These are phyloP conservation scores for Dendrobium huoshanense DNA, from an alignment of 106 monocot species.

Conservation along the genomic window DNA sequence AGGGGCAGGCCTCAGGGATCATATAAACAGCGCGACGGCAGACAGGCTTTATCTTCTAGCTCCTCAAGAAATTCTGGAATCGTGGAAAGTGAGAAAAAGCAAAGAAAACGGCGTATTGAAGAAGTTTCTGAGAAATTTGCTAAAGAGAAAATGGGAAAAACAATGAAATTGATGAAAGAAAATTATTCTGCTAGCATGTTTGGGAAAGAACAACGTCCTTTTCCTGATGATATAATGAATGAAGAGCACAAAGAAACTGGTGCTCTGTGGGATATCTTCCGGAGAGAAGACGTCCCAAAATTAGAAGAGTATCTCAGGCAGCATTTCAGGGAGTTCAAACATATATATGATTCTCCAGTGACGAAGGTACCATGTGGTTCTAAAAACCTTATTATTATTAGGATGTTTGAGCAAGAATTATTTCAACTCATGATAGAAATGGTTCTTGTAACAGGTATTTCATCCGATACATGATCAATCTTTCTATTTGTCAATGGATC, in stretches of 20 bases:
- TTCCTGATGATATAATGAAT: neutral
- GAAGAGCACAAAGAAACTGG: conserved; percentile 18
- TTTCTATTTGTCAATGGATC: conserved; percentile 63
- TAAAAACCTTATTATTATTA: neutral
- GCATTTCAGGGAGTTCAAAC: conserved; percentile 45
- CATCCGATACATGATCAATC: conserved; percentile 73
- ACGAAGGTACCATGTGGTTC: conserved; percentile 18
- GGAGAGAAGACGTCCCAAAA: conserved; percentile 43
- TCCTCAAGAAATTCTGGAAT: neutral
- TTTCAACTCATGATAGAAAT: neutral
- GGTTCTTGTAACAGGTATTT: conserved; percentile 30
- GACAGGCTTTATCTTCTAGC: no score
- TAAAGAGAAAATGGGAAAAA: neutral
- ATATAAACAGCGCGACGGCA: no score
- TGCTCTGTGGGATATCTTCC: conserved; percentile 63
- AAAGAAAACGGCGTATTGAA: neutral
- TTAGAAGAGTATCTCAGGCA: conserved; percentile 33
- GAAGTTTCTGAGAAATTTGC: neutral
- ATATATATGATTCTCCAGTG: conserved; percentile 28
- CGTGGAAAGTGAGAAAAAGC: neutral
- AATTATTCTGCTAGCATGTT: neutral
- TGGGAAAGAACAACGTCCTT: neutral
- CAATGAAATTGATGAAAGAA: neutral
- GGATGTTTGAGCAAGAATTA: neutral
- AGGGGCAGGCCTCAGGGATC: neutral